Evolutionary conservation across 345 rosid genomes (phyloP).

Genomic region (Syzygium grande): DNA sequence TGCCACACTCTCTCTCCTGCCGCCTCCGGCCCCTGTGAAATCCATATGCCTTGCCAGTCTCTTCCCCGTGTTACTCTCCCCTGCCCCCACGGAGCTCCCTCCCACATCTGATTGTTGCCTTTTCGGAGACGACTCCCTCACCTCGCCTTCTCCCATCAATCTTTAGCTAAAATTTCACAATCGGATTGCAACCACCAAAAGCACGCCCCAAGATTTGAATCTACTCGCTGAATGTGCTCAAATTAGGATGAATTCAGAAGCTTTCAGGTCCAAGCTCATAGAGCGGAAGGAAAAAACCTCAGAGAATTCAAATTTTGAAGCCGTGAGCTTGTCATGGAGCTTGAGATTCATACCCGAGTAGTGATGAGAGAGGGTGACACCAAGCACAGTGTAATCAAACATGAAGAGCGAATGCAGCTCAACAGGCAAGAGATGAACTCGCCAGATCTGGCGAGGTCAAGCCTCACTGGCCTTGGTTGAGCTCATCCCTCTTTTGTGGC

Average conservation of each 20-base stretch:
- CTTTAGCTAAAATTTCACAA: constrained; percentile 3
- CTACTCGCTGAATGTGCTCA: neutral
- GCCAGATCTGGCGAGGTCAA: too few relatives aligned
- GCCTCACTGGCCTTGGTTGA: too few relatives aligned
- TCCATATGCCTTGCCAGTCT: constrained; percentile 72
- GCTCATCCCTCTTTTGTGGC: too few relatives aligned
- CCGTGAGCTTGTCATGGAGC: too few relatives aligned
- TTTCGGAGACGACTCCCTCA: constrained; percentile 27
- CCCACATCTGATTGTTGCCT: constrained; percentile 31
- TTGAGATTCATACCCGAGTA: too few relatives aligned
- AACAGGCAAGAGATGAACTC: too few relatives aligned
- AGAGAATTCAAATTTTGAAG: too few relatives aligned
- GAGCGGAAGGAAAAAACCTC: neutral
- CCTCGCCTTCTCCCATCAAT: constrained; percentile 64
- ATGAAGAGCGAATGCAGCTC: too few relatives aligned
- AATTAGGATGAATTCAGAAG: neutral
- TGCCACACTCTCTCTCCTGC: constrained; percentile 20
- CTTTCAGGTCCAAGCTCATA: neutral
- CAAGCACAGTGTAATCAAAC: too few relatives aligned
- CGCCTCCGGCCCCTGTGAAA: constrained; percentile 9
- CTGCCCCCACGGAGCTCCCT: constrained; percentile 1
- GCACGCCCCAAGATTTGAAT: neutral
- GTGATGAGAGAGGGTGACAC: too few relatives aligned
- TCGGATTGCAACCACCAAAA: neutral
- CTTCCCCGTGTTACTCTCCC: constrained; percentile 47